Base-by-base conservation (phyloP, 805 yeast species). In the Kluyveromyces nonfermentans region DNA sequence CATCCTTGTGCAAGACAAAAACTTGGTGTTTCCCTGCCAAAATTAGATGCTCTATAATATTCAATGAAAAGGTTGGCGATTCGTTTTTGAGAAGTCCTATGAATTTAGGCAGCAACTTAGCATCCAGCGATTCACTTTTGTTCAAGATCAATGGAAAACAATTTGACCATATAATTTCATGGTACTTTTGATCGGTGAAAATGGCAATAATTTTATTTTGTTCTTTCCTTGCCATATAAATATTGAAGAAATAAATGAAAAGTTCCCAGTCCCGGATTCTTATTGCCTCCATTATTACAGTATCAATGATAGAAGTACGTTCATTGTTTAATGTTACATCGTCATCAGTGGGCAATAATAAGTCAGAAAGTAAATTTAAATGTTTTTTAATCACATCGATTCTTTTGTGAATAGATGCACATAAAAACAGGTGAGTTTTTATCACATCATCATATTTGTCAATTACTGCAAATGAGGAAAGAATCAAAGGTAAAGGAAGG, bases 71-170 rank as follows among this genome's bases (percentile, higher is more conserved):
- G 22, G 12, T 39, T 36, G 15, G 45, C 5, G 31, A 32, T 12
- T 35, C 40, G 21, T 16, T 25, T 17, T 43, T 48, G 10, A 51
- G 32, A 30, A 34, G 20, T 21, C 37, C 38, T 14, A 48, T 33
- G 9, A 51, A 37, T 4, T 28, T 8, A 5, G 50, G 14, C 28
- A 50, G 43, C 25, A 48, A 21, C 7, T 44, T 33, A 10, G 30
- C 9, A 14, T 25, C 30, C 30, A 25, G 12, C 9, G 12, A 3
- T 8, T 47, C 50, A 40, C 52, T 44, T 35, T 38, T 33, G 34
- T 43, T 47, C 30, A 42, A 38, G 48, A 48, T 44, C 19, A 9
- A 15, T 5, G 52, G 46, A 12, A 50, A 14, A 5, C 50, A 40
- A 4, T 20, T 25, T 10, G 55, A 49, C 9, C 42, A 22, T 28